phyloP scores from a whole-genome alignment of 2,329 filamentous ascomycete genomes.

The Alternaria triticina region DNA sequence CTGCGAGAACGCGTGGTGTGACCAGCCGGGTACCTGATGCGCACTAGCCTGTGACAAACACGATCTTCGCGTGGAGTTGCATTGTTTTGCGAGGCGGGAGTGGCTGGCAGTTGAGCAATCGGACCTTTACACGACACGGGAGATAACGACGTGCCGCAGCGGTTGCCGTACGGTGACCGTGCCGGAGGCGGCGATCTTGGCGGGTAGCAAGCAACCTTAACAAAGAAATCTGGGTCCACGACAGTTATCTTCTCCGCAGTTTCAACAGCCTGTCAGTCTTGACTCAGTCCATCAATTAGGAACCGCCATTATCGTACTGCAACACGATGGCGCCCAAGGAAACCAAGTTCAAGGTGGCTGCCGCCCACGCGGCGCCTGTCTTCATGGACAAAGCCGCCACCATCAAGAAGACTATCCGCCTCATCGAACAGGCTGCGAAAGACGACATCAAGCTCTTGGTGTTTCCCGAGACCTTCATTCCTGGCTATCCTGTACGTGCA shows the following conservation, averaged over 20 bases:
- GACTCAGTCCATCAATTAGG: background rate
- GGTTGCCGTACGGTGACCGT: background rate
- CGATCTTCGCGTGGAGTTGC: background rate
- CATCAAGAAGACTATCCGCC: constrained; percentile 38
- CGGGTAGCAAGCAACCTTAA: background rate
- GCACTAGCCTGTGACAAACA: background rate
- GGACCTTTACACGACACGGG: background rate
- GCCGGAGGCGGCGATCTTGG: background rate
- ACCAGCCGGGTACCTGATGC: background rate
- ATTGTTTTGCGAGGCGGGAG: background rate
- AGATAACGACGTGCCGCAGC: constrained; percentile 1
- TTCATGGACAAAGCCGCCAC: constrained; percentile 49
- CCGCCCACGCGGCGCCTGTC: constrained; percentile 46
- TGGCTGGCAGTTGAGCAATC: background rate
- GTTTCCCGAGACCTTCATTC: constrained; percentile 48
- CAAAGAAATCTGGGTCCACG: background rate
- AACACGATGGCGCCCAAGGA: constrained; percentile 25
- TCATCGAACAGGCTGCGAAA: constrained; percentile 44
- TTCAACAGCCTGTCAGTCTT: background rate
- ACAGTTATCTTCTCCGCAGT: background rate
- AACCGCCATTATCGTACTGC: background rate
- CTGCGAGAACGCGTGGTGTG: background rate
- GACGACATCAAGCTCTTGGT: constrained; percentile 42
- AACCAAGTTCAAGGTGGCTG: constrained; percentile 45
- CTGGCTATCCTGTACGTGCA: constrained; percentile 43